Evolutionary conservation across 2,329 filamentous ascomycete genomes (phyloP), one percentile per base, ranked within the genome.

Genomic region (Escovopsis sp.): DNA sequence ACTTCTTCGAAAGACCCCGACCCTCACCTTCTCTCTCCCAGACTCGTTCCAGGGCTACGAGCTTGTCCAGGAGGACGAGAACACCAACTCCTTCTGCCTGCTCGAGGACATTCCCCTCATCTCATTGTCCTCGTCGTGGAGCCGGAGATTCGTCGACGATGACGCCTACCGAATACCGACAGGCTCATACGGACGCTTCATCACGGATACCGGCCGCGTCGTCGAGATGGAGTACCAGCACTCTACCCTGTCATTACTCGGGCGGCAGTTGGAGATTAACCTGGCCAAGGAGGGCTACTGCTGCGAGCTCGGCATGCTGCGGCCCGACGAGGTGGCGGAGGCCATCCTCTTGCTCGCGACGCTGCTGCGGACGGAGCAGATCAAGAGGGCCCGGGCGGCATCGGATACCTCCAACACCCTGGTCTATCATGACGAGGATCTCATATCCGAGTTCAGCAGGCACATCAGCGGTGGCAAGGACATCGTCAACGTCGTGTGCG

Each of bases 51-150:
- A 73, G 36, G 75, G 74, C 33, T 95, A 93, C 52, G 75, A 80
- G 47, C 76, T 88, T 11, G 78, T 82, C 34, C 78, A 83, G 42
- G 88, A 95, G 60, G 85, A 94, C 49, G 84, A 91, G 45, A 88
- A 91, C 50, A 77, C 76, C 26, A 91, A 93, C 52, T 77, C 76
- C 15, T 83, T 95, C 46, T 70, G 75, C 46, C 72, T 95, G 4
- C 65, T 70, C 1, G 67, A 71, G 37, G 70, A 79, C 41, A 63
- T 88, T 7, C 68, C 77, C 2, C 68, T 88, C 3, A 82, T 89
- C 47, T 62, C 61, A 4, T 56, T 68, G 47, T 56, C 64, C 41
- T 56, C 69, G 45, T 62, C 60, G 12, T 66, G 69, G 53, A 66
- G 64, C 45, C 61, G 66, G 45, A 55, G 64, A 30, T 57, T 62